Percentiles rank a stretch among this genome's conserved stretches.
Conservation (phyloP, 148 eudicot genomes). For the Tetragonia tetragonoides region DNA sequence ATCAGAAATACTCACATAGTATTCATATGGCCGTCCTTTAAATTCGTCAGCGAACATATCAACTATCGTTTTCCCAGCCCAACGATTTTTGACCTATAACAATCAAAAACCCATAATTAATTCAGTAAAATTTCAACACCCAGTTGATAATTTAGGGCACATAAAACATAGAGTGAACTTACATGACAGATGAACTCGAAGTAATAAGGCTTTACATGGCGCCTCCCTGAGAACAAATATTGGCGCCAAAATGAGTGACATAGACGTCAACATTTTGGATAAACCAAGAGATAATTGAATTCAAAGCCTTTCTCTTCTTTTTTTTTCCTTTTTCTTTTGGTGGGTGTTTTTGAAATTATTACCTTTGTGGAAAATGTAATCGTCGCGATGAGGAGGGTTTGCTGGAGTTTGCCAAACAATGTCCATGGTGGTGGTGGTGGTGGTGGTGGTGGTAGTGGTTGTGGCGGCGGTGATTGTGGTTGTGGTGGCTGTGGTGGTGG, state of each 20-base stretch:
- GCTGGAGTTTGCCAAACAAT: conserved; percentile 98
- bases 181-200: conserved; percentile 97
- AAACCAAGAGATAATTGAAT: neutral
- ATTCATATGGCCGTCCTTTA: conserved; percentile 79
- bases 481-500: neutral
- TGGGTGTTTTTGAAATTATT: neutral
- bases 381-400: conserved; percentile 69
- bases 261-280: neutral
- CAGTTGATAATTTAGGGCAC: neutral
- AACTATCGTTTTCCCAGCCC: conserved; percentile 91
- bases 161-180: conserved; percentile 19
- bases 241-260: conserved; percentile 3
- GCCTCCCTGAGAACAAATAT: conserved; percentile 52
- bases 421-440: conserved; percentile 42
- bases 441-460: neutral
- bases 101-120: neutral
- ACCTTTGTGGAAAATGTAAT: conserved; percentile 82
- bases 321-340: neutral
- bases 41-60: conserved; percentile 88
- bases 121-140: conserved; percentile 11
- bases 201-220: conserved; percentile 89
- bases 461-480: neutral
- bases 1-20: conserved; percentile 53
- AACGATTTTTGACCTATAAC: conserved; percentile 54
- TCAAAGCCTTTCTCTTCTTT: neutral